Evolutionary conservation across 495 filamentous ascomycete genomes (phyloP).

Genomic region (Xylaria castorea): DNA sequence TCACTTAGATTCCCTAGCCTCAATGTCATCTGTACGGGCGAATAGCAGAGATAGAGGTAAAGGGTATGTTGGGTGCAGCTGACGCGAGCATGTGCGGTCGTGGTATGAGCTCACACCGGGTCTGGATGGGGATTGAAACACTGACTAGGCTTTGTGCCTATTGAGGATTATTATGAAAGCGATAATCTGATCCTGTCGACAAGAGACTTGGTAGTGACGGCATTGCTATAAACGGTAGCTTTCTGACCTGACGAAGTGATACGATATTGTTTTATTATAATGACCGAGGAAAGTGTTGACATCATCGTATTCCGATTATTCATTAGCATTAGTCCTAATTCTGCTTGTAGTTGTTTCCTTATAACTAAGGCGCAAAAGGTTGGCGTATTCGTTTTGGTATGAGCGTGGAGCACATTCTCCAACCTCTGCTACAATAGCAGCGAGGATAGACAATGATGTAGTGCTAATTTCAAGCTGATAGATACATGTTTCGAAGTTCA

Average conservation of each 20-base stretch:
- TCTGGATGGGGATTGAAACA: background rate
- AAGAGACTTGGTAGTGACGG: background rate
- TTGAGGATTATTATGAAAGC: background rate
- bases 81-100: background rate
- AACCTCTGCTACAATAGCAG: background rate
- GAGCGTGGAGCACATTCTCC: background rate
- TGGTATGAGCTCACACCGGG: background rate
- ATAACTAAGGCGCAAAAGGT: background rate
- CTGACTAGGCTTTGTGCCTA: background rate
- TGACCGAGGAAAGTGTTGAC: background rate
- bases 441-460: background rate
- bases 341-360: background rate
- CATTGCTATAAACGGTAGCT: background rate
- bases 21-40: background rate
- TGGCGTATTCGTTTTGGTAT: background rate
- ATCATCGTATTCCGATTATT: background rate
- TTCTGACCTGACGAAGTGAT: background rate
- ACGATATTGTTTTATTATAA: background rate
- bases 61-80: background rate
- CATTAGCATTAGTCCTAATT: background rate
- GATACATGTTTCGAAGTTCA: background rate
- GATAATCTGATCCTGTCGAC: background rate
- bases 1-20: background rate
- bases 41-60: background rate
- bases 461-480: background rate